Conservation (phyloP, 1,139 yeast species). For the Geotrichum macrosporum region DNA sequence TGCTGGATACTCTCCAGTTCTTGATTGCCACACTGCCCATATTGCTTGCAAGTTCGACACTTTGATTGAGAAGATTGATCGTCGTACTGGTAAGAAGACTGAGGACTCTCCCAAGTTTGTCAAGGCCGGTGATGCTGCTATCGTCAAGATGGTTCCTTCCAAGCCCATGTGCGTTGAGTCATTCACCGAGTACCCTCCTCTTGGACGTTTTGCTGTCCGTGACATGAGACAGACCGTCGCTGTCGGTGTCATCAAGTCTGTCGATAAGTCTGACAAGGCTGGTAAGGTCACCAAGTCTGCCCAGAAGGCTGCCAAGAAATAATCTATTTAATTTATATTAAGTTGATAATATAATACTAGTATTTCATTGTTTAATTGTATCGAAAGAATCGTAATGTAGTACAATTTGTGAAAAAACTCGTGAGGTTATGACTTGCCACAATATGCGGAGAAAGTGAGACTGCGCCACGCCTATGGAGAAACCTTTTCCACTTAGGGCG, state of each 20-base stretch:
- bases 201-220: slow-evolving; percentile 99
- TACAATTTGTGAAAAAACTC: too few relatives aligned
- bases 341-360: too few relatives aligned
- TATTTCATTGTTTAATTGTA: too few relatives aligned
- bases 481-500: too few relatives aligned
- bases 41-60: slow-evolving; percentile 89
- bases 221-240: slow-evolving; percentile 99
- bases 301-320: slow-evolving; percentile 96
- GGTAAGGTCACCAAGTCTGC: slow-evolving; percentile 99
- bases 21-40: slow-evolving; percentile 94
- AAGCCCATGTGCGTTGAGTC: slow-evolving; percentile 98
- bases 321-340: too few relatives aligned
- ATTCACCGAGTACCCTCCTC: slow-evolving; percentile 96
- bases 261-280: slow-evolving; percentile 89
- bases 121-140: slow-evolving; percentile 93
- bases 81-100: slow-evolving; percentile 85
- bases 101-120: slow-evolving; percentile 81
- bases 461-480: too few relatives aligned
- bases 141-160: slow-evolving; percentile 85
- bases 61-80: slow-evolving; percentile 83
- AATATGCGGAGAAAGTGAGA: too few relatives aligned
- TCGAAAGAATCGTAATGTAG: too few relatives aligned
- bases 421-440: too few relatives aligned
- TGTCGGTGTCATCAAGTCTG: slow-evolving; percentile 99
- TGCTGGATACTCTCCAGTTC: slow-evolving; percentile 91